Base-by-base conservation (phyloP, 2,329 filamentous ascomycete species). In the Aspergillus novofumigatus region DNA sequence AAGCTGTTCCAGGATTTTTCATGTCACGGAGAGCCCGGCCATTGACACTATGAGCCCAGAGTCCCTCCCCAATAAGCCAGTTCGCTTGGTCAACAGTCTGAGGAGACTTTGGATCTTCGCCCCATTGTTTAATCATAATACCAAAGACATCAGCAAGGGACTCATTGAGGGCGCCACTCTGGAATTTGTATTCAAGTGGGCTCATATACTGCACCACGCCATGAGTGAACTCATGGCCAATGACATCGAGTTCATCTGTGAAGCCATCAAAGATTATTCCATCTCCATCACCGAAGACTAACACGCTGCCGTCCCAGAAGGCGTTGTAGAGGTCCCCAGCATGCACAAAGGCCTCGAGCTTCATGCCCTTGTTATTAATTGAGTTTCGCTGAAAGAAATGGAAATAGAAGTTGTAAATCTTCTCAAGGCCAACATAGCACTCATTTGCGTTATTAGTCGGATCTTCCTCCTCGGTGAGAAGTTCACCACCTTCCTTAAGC, bases 211-310 rank as follows among this genome's bases (percentile, higher is more conserved):
- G 77, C 0, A 78, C 81, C 21, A 85, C 74, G 28, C 80, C 82
- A 84, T 82, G 2, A 9, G 35, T 38, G 17, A 38, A 11, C 10
- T 38, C 35, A 3, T 38, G 35, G 17, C 80, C 82, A 55, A 85
- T 83, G 53, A 85, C 81, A 60, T 85, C 83, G 29, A 83, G 70
- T 55, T 75, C 78, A 28, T 75, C 75, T 1, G 80, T 79, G 66
- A 84, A 83, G 68, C 80, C 77, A 63, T 75, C 76, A 53, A 84
- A 70, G 49, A 51, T 25, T 26, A 82, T 80, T 38, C 77, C 74
- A 58, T 79, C 77, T 6, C 82, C 82, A 53, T 84, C 82, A 3
- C 82, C 83, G 61, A 82, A 85, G 4, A 83, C 80, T 78, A 84
- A 38, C 35, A 10, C 9, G 8, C 17, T 38, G 17, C 35, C 35